Evolutionary conservation across 805 yeast genomes (phyloP).

Genomic region (Saturnispora sekii): DNA sequence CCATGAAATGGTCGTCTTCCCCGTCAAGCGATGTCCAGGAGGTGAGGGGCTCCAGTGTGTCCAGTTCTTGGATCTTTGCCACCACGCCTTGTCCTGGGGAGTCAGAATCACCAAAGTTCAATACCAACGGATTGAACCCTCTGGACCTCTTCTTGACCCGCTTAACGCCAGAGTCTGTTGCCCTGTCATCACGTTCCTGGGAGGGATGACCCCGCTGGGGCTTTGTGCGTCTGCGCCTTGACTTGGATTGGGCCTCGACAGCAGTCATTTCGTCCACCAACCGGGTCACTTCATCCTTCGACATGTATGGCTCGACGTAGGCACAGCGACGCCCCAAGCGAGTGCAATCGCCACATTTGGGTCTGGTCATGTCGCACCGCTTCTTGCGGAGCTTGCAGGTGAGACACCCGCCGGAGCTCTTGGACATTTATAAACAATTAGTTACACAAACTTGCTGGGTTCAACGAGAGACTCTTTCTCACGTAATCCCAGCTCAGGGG

Average conservation of each 20-base stretch:
- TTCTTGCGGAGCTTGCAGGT: slow-evolving; percentile 61
- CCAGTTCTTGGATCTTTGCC: too few relatives aligned
- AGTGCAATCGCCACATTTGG: slow-evolving; percentile 41
- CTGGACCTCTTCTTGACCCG: too few relatives aligned
- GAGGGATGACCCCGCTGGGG: too few relatives aligned
- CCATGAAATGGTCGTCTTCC: background rate
- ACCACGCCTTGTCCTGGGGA: too few relatives aligned
- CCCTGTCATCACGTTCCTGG: slow-evolving; percentile 3
- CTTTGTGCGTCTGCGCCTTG: slow-evolving; percentile 27
- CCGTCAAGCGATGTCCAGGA: background rate
- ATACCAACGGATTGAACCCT: too few relatives aligned
- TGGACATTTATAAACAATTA: slow-evolving; percentile 24
- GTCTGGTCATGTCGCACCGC: slow-evolving; percentile 42
- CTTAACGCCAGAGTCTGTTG: background rate
- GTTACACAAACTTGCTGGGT: slow-evolving; percentile 30
- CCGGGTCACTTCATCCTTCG: slow-evolving; percentile 27
- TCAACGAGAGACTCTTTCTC: slow-evolving; percentile 53
- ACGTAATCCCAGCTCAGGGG: slow-evolving; percentile 95
- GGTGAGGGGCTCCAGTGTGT: background rate
- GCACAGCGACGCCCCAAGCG: slow-evolving; percentile 38
- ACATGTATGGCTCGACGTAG: slow-evolving; percentile 39
- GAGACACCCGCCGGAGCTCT: slow-evolving; percentile 43
- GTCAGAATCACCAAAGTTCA: too few relatives aligned
- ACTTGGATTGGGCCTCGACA: slow-evolving; percentile 33
- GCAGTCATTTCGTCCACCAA: slow-evolving; percentile 30